Evolutionary conservation across 225 moss, liverwort and hornwort genomes (phyloP), one percentile per base, ranked within the genome.

Genomic region (Anthoceros angustus): DNA sequence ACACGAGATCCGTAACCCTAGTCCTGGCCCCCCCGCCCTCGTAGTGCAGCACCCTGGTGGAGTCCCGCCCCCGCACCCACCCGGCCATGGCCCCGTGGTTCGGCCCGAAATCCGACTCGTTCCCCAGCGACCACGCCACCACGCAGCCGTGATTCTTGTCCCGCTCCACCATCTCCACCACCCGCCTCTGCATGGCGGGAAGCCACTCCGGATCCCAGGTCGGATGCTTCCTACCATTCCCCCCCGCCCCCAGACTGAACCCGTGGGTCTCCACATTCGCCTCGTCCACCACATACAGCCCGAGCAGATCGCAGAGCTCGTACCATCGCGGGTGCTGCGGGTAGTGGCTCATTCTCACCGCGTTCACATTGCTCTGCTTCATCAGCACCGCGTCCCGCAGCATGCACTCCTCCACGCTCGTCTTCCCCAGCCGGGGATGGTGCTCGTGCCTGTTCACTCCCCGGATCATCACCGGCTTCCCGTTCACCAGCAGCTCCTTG

Each of bases 391-490:
- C 80, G 77, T 98, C 98, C 98, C 90, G 83, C 41, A 98, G 74
- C 98, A 98, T 89, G 74, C 98, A 98, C 21, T 84, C 84, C 70
- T 98, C 98, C 49, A 87, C 62, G 61, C 77, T 84, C 64, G 92
- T 78, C 77, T 98, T 98, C 23, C 98, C 98, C 64, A 98, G 77
- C 45, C 92, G 85, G 72, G 98, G 86, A 68, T 98, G 98, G 76
- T 92, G 92, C 82, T 98, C 98, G 66, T 98, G 98, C 70, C 98
- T 84, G 71, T 98, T 98, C 42, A 98, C 92, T 75, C 98, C 98
- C 60, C 92, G 81, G 70, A 98, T 82, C 41, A 89, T 77, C 38
- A 98, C 98, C 40, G 98, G 92, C 66, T 86, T 75, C 18, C 89
- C 92, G 72, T 98, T 98, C 42, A 98, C 83, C 64, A 89, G 84